Base-by-base conservation (phyloP, 495 filamentous ascomycete species). In the Neohortaea acidophila region DNA sequence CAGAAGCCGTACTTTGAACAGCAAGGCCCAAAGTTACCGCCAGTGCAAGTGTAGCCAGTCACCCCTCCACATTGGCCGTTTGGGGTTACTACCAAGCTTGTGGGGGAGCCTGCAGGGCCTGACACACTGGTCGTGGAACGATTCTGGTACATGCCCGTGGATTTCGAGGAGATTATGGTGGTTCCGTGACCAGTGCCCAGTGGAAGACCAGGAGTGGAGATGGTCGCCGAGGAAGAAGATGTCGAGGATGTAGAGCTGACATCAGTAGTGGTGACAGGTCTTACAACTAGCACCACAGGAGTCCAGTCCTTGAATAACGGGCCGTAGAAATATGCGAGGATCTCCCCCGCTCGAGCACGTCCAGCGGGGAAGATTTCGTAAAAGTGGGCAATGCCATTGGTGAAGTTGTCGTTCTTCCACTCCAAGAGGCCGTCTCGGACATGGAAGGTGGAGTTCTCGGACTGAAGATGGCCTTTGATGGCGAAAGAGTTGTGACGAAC, bases 321-420 rank as follows among this genome's bases (percentile, higher is more conserved):
- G 5, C 51, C 47, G 14, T 13, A 30, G 34, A 50, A 51, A 19
- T 38, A 30, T 2, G 28, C 44, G 19, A 50, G 35, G 19, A 51
- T 36, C 14, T 42, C 17, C n/a, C n/a, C n/a, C 5, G 46, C 46
- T 21, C 47, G 47, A 15, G 33, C 28, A 1, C 38, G 14, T 5
- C 26, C n/a, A 21, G 15, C 24, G 4, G 38, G 9, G 23, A 46
- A 38, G 14, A 22, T 29, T 20, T 34, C 34, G 35, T 38, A 53
- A 14, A 53, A 47, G 17, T 39, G 28, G 4, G 47, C 51, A 8
- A 33, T n/a, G 8, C 44, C 41, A 28, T 49, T 25, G 17, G 28
- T 36, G 38, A 53, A 53, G 2, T n/a, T 36, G 2, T 43, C 11
- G 28, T 53, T 48, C 5, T 12, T 39, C 51, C 51, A 53, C 8